Evolutionary conservation across 805 yeast genomes (phyloP), one percentile per base, ranked within the genome.

Genomic region (Wickerhamiella kurtzmanii): DNA sequence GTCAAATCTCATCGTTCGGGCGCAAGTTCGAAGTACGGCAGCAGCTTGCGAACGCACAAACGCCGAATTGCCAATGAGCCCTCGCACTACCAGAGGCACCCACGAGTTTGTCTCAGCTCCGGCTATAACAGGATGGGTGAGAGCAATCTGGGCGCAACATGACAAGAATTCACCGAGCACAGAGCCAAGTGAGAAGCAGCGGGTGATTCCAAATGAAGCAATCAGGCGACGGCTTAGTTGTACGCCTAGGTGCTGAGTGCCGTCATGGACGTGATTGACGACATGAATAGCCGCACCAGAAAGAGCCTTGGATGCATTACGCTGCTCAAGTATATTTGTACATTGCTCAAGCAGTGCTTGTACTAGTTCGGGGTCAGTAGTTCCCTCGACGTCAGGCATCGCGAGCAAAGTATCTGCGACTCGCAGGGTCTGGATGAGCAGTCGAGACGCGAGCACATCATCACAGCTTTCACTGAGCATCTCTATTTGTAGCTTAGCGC

Each of bases 381-480:
- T 9, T 11, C 38, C n/a, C 4, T 3, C 16, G 4, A 15, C 8
- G 5, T 38, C 21, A 5, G 32, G 13, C 1, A 32, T 16, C 15
- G 44, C 17, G 45, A 54, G 48, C n/a, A 53, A 2, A 2, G 21
- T 28, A 25, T 55, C 56, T 5, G 50, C 50, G 3, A 44, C 47
- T 4, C 52, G 45, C 39, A 53, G 48, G 6, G 53, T 48, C 37
- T 55, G 58, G 18, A 52, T 50, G 9, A 49, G 35, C 3, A 48
- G 47, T 19, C 56, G 48, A 3, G 44, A 21, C 13, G 48, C 49
- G 13, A 52, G 49, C 8, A 53, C 53, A 19, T 50, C 41, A 15
- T 15, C 16, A 4, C 38, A 35, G 38, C 17, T 8, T 15, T 5
- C 38, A 8, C 5, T 17, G 8, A 16, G 38, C 17, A 6, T 8